Base-by-base conservation (phyloP, 179 eudicot genomes). In the Beta corolliflora region DNA sequence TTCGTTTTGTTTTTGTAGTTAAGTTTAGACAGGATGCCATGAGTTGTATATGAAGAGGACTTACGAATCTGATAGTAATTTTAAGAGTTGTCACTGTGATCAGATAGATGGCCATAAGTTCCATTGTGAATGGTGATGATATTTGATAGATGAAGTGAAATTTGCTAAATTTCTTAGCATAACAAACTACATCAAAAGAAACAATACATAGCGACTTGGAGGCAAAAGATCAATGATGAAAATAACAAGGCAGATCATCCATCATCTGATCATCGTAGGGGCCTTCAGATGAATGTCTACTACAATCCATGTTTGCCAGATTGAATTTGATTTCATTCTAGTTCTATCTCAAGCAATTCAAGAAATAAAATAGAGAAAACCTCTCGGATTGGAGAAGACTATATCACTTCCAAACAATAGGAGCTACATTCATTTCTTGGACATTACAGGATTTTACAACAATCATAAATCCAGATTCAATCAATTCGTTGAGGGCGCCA, bases 381-480 rank as follows among this genome's bases (percentile, higher is more conserved):
- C 5, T 0, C 36, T 16, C 13, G 25, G 10, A 44, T 44, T 14
- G 2, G 5, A 65, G 69, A 45, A 23, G 6, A 63, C 10, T 64
- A 21, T 21, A 23, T 48, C 23, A 77, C 46, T n/a, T 23, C 23
- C 11, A 36, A 68, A 31, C 12, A 21, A 44, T 5, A n/a, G 71
- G 61, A 81, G 41, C 59, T 76, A 76, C 68, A 76, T 81, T 68
- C 52, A 44, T 55, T 66, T 72, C 86, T 52, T 36, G 71, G 59
- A 73, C 45, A 78, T 75, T 82, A 82, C 83, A 79, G 8, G 52
- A 66, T 82, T 79, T 16, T 85, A 85, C 85, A 82, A 61, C 83
- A 82, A 64, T 41, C 71, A 75, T 54, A 71, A 76, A 9, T 61
- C 52, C 64, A 65, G 31, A 75, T 63, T 82, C 73, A 71, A 75